Evolutionary conservation across 768 basidiomycete genomes (phyloP), one percentile per base, ranked within the genome.

Genomic region (Tylopilus felleus): DNA sequence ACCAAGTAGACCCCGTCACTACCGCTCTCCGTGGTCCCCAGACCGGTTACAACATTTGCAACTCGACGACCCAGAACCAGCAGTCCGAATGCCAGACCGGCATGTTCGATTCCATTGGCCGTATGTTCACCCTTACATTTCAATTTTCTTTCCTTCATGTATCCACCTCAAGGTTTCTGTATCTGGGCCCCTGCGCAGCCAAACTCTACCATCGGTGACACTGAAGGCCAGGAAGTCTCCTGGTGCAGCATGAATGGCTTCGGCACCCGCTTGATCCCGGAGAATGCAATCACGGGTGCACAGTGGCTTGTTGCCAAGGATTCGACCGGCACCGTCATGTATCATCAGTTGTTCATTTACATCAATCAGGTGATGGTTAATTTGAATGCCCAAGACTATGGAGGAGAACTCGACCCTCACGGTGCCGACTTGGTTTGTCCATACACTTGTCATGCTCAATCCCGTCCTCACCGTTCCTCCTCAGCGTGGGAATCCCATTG

Each of bases 401-500:
- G 91, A 59, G 90, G 90, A 53, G 90, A 92, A 70, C 77, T 90
- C 48, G 86, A 90, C 67, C 81, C 86, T 16, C 84, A 86, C 57
- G 88, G 88, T 53, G 86, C 86, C 56, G 88, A 90, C 65, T 60
- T 71, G 51, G 79, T 80, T 47, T 14, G 74, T 70, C 16, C n/a
- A 40, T 8, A 40, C 2, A 0, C 21, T 50, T 65, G 31, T 5
- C 29, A 39, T 40, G 64, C 62, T 35, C 46, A 51, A 28, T 43
- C 19, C 53, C 59, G 16, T 53, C 49, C 52, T 65, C 27, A 63
- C 23, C 22, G 19, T 17, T 3, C 1, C 14, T 41, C 28, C 42
- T 14, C 59, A 86, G 80, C 81, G 86, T 57, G 91, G 90, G n/a
- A 93, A 91, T 73, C 88, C 88, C 4, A 74, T 89, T 25, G 90